A percentile compares a stretch with the other conserved stretches of the same genome.
Evolutionary conservation across 176 grass and related monocot species (phyloP).

Genomic region (Musa beccarii): DNA sequence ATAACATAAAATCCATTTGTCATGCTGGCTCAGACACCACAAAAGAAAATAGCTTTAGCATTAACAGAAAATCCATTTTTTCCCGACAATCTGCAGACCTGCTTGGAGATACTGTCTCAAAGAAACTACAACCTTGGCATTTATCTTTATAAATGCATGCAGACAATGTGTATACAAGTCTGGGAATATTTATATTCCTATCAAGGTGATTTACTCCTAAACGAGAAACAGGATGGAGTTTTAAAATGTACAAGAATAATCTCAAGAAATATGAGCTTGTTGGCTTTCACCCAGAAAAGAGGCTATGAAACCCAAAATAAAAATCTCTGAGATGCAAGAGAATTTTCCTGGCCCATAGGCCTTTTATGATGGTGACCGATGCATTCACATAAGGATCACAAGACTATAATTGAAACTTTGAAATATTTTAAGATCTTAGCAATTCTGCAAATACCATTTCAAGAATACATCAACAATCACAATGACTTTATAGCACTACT

Average conservation of each 20-base stretch:
- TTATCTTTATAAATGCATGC: too few species aligned
- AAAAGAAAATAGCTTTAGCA: too few species aligned
- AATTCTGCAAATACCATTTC: not conserved
- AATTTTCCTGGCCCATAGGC: not conserved
- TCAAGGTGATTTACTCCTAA: not conserved
- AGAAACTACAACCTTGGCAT: too few species aligned
- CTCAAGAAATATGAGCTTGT: not conserved
- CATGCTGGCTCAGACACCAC: too few species aligned
- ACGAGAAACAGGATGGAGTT: not conserved
- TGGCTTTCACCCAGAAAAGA: not conserved
- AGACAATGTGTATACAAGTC: not conserved
- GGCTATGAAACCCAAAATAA: not conserved
- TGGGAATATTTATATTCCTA: not conserved
- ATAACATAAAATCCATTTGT: constrained; percentile 14
- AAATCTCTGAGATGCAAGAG: not conserved
- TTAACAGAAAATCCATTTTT: too few species aligned
- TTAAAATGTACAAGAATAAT: not conserved
- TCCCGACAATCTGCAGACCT: too few species aligned
- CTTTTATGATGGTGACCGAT: not conserved
- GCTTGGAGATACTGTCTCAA: too few species aligned
- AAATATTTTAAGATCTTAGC: not conserved
- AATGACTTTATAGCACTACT: not conserved
- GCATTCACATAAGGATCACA: not conserved
- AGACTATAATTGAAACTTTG: too few species aligned
- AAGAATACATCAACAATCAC: not conserved